Evolutionary conservation across 108 stramenopile genomes (phyloP).

Genomic region (Hondaea fermentalgiana): DNA sequence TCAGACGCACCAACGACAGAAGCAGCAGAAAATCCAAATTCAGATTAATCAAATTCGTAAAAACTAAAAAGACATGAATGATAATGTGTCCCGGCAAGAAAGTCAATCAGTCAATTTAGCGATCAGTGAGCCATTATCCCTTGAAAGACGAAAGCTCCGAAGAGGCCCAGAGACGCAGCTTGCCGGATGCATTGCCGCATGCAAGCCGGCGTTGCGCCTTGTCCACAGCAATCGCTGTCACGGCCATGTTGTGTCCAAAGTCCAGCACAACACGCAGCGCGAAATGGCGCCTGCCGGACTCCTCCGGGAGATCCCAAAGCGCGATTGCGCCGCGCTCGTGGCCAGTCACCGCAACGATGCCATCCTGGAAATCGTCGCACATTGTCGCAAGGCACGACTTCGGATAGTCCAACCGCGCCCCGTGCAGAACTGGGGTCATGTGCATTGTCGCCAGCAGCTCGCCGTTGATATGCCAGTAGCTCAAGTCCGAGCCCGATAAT

Average conservation of each 20-base stretch:
- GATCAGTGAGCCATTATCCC: neutral
- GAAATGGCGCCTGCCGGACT: neutral
- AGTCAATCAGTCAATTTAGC: neutral
- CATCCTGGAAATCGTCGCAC: slow-evolving; percentile 16
- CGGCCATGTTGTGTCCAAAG: neutral
- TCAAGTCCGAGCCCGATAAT: neutral
- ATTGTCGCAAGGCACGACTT: neutral
- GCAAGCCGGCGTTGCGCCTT: slow-evolving; percentile 7
- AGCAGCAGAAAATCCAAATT: too few species aligned
- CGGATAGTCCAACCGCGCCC: neutral
- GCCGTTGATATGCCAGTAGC: neutral
- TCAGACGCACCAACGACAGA: too few species aligned
- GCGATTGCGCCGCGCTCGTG: neutral
- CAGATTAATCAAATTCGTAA: too few species aligned
- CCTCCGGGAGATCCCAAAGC: neutral
- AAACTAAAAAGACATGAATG: too few species aligned
- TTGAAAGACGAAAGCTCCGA: neutral
- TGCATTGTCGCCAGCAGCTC: neutral
- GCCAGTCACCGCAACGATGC: neutral
- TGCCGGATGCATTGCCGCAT: neutral
- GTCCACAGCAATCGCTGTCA: neutral
- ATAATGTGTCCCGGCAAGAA: neutral
- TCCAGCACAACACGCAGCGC: neutral
- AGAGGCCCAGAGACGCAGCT: neutral
- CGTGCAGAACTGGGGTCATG: neutral